These are phyloP conservation scores for Dactylellina parvicollis DNA, from an alignment of 2,329 filamentous ascomycete genomes.

Conservation along the genomic window DNA sequence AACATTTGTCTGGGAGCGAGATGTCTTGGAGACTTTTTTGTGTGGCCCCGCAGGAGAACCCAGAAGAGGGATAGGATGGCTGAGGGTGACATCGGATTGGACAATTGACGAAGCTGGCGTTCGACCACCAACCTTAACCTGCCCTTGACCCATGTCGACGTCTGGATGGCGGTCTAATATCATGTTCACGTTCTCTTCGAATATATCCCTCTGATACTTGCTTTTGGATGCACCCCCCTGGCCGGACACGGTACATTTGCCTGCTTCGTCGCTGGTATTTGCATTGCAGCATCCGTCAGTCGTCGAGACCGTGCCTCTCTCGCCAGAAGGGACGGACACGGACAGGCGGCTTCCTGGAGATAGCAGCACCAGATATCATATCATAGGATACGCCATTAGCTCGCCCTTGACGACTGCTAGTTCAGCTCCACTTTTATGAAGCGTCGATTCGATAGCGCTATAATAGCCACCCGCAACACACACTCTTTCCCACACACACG, in stretches of 20 bases:
- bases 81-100: constrained; percentile 42
- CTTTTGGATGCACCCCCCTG: constrained; percentile 37
- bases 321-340: not conserved
- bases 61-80: constrained; percentile 1
- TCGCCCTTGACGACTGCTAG: not conserved
- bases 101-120: constrained; percentile 52
- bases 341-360: constrained; percentile 17
- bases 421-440: constrained; percentile 30
- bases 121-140: constrained; percentile 45
- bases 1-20: constrained; percentile 49
- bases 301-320: not conserved
- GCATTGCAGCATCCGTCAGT: not conserved
- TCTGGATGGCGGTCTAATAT: constrained; percentile 50
- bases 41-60: constrained; percentile 29
- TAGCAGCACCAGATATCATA: constrained; percentile 22
- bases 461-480: constrained; percentile 41
- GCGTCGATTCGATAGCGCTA: constrained; percentile 18
- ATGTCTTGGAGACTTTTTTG: constrained; percentile 48
- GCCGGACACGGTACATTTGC: constrained; percentile 39
- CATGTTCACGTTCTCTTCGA: constrained; percentile 16
- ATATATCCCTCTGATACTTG: constrained; percentile 49
- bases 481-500: not conserved
- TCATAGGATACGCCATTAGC: constrained; percentile 14
- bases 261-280: constrained; percentile 22
- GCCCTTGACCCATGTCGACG: constrained; percentile 40